These are phyloP conservation scores for Metschnikowia peoriensis DNA, from an alignment of 805 yeast species.

Conservation along the genomic window DNA sequence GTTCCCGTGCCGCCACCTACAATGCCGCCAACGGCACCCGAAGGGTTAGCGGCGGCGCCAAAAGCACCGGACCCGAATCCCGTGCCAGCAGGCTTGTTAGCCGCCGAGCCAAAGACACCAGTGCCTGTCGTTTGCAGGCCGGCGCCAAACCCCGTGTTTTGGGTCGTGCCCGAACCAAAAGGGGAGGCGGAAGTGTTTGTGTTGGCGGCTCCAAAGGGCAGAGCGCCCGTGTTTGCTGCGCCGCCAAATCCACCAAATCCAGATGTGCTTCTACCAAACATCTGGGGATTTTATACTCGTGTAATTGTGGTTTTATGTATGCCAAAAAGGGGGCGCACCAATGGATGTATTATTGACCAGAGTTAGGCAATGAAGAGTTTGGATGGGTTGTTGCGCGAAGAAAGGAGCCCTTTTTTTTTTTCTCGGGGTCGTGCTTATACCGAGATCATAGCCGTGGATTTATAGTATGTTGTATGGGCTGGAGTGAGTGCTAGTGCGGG, in stretches of 20 bases:
- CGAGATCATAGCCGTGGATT: no score
- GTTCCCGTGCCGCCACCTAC: conserved; percentile 16
- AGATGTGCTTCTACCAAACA: conserved; percentile 51
- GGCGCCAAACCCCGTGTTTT: conserved; percentile 10
- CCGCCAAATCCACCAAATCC: conserved; percentile 54
- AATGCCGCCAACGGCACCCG: conserved; percentile 34
- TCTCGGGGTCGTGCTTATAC: not conserved
- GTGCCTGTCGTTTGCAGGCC: conserved; percentile 17
- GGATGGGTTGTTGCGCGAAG: not conserved
- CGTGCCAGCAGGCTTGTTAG: conserved; percentile 22
- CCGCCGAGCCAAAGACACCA: conserved; percentile 16
- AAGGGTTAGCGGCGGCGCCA: conserved; percentile 6
- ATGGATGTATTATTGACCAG: not conserved
- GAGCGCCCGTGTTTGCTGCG: conserved; percentile 14
- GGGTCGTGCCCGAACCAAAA: conserved; percentile 15
- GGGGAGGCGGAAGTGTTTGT: conserved; percentile 16
- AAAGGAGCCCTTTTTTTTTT: not conserved
- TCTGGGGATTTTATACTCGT: conserved; percentile 7
- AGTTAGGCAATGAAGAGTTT: not conserved
- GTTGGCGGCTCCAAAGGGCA: conserved; percentile 12
- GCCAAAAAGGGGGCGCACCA: not conserved
- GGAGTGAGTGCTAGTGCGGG: no score
- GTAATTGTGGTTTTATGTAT: not conserved
- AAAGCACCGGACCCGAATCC: conserved; percentile 32
- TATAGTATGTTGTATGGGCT: no score